These are phyloP conservation scores for Phaseolus lunatus DNA, from an alignment of 306 rosid species.

Conservation along the genomic window DNA sequence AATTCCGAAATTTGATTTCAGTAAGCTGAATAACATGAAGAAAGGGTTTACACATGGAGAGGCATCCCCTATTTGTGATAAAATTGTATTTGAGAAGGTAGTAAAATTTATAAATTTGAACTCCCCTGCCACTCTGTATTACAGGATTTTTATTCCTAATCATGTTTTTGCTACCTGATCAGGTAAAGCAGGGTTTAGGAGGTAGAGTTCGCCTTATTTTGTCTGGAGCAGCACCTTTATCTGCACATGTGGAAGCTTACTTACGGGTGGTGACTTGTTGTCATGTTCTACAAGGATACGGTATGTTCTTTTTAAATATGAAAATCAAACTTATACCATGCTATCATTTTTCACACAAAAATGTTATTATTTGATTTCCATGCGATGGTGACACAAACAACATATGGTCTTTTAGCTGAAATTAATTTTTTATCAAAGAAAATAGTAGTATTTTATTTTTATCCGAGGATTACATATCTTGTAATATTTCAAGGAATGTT, in stretches of 20 bases:
- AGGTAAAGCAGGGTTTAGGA: conserved; percentile 96
- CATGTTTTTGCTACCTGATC: conserved; percentile 46
- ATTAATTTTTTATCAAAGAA: neutral
- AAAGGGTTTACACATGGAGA: conserved; percentile 62
- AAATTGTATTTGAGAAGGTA: conserved; percentile 87
- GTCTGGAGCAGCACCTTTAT: conserved; percentile 97
- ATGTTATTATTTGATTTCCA: conserved; percentile 21
- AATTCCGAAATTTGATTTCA: conserved; percentile 51
- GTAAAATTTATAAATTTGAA: conserved; percentile 29
- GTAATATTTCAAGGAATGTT: neutral
- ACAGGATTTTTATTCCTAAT: conserved; percentile 43
- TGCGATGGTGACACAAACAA: neutral
- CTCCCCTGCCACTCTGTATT: neutral
- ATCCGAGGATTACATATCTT: neutral
- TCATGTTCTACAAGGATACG: conserved; percentile 97
- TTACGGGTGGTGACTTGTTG: conserved; percentile 89
- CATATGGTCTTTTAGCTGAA: neutral
- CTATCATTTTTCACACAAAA: neutral
- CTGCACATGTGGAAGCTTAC: conserved; percentile 79
- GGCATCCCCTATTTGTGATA: conserved; percentile 82
- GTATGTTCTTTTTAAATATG: conserved; percentile 54
- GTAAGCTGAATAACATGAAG: conserved; percentile 74
- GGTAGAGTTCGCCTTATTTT: conserved; percentile 87
- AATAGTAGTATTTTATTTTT: neutral
- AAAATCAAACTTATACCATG: conserved; percentile 22